phyloP scores from a whole-genome alignment of 306 rosid genomes.

The Trifolium pratense region DNA sequence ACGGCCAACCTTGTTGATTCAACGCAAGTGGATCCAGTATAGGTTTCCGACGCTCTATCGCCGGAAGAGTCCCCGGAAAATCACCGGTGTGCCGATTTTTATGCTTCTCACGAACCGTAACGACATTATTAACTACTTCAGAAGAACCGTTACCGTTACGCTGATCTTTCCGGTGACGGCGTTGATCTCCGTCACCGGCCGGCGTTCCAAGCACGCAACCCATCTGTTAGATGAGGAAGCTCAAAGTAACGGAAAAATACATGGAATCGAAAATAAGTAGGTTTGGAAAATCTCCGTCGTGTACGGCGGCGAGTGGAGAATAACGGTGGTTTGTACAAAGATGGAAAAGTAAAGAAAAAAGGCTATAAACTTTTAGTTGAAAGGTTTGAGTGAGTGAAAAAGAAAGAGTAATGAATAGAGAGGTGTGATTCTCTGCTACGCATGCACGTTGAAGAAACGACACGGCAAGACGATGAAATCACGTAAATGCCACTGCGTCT shows the following conservation, averaged over 20 bases:
- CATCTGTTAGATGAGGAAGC: constrained; percentile 61
- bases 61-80: constrained; percentile 45
- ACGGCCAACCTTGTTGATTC: constrained; percentile 89
- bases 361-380: neutral
- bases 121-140: constrained; percentile 40
- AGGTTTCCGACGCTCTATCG: constrained; percentile 64
- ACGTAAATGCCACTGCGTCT: constrained; percentile 60
- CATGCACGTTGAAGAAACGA: constrained; percentile 36
- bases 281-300: constrained; percentile 1
- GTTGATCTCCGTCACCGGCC: constrained; percentile 37
- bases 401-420: neutral
- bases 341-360: neutral
- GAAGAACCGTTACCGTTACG: constrained; percentile 28
- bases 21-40: constrained; percentile 46
- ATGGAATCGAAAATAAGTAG: constrained; percentile 36
- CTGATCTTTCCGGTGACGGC: constrained; percentile 45
- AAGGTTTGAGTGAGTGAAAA: neutral
- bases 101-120: constrained; percentile 42
- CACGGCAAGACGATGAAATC: constrained; percentile 34
- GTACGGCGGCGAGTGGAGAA: constrained; percentile 12
- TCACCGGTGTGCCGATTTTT: constrained; percentile 55
- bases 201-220: constrained; percentile 82
- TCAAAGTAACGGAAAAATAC: constrained; percentile 42
- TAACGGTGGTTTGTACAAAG: constrained; percentile 27
- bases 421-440: constrained; percentile 32